Evolutionary conservation across 1,284 basidiomycete genomes (phyloP).

Genomic region (Vanrija sp.): DNA sequence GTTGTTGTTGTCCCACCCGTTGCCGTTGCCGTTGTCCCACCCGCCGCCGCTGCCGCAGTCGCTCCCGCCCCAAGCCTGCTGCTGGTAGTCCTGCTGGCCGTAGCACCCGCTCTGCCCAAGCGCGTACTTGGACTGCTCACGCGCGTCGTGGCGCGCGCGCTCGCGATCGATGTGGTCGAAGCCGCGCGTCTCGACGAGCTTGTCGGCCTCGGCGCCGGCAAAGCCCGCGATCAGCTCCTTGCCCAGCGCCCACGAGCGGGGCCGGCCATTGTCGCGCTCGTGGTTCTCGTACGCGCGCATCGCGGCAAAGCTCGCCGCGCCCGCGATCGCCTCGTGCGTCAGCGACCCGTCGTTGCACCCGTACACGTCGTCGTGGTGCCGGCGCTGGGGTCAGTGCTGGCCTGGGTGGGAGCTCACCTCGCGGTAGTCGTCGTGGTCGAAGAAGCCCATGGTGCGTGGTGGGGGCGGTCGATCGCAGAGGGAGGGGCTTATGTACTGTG

Average conservation of each 20-base stretch:
- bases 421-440: slow-evolving; percentile 23
- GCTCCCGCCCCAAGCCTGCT: slow-evolving; percentile 3
- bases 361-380: slow-evolving; percentile 19
- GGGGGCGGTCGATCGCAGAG: no score
- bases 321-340: slow-evolving; percentile 20
- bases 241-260: slow-evolving; percentile 20
- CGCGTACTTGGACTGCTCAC: slow-evolving; percentile 20
- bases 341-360: slow-evolving; percentile 1
- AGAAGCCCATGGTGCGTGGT: slow-evolving; percentile 21
- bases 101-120: slow-evolving; percentile 17
- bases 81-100: slow-evolving; percentile 14
- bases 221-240: slow-evolving; percentile 33
- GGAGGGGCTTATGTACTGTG: no score
- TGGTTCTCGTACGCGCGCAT: slow-evolving; percentile 33
- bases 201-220: slow-evolving; percentile 34
- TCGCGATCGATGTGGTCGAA: slow-evolving; percentile 19
- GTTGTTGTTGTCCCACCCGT: no score
- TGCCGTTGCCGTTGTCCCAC: neutral
- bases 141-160: slow-evolving; percentile 23
- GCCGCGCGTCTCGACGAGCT: slow-evolving; percentile 33
- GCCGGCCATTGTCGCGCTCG: slow-evolving; percentile 25
- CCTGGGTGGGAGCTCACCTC: slow-evolving; percentile 9
- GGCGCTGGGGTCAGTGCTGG: slow-evolving; percentile 7
- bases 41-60: neutral
- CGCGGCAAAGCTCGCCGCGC: slow-evolving; percentile 29